Base-by-base conservation (phyloP, 768 basidiomycete species). In the Dentipellis fragilis region DNA sequence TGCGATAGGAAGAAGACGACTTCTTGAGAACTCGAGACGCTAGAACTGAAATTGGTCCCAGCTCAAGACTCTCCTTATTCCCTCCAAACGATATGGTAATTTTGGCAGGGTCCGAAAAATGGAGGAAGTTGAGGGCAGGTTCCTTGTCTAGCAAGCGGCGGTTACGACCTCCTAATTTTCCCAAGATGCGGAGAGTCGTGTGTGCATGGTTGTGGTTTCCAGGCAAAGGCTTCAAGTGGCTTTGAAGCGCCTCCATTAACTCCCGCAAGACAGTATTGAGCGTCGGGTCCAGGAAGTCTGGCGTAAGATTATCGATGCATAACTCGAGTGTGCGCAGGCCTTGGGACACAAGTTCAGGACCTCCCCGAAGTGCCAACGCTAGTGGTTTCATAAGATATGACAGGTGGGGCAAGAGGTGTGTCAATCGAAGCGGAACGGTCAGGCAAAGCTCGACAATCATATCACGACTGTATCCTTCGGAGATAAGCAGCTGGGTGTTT, bases 261-360 rank as follows among this genome's bases (percentile, higher is more conserved):
- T 98, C 93, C 49, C 93, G 79, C 45, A 96, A 77, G 46, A 98
- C 93, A 0, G 89, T 91, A 59, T 84, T 90, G 60, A 98, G 81
- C 2, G 93, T 94, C 3, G 96, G 96, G 64, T 98, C 95, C 29
- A 99, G 79, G 74, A 98, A 98, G 70, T 98, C 96, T 2, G 93
- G 92, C 0, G 93, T 96, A 23, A 99, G 79, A 66, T 98, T 99
- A 73, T 99, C 96, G 64, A 98, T 95, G 71, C 95, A 98, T n/a
- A 99, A 77, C 69, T 99, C 96, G 57, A 99, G 80, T 0, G 96
- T 99, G 6, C 96, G 82, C 22, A 99, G 74, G 47, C 96, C 96
- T 73, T 99, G 96, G 21, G 92, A 86, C 54, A 97, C 88, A 48
- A 96, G 81, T 54, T 99, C 96, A 6, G 85, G 80, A 39, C 80